Conservation (phyloP, 1,139 yeast genomes). For the Arxiozyma heterogenica region DNA sequence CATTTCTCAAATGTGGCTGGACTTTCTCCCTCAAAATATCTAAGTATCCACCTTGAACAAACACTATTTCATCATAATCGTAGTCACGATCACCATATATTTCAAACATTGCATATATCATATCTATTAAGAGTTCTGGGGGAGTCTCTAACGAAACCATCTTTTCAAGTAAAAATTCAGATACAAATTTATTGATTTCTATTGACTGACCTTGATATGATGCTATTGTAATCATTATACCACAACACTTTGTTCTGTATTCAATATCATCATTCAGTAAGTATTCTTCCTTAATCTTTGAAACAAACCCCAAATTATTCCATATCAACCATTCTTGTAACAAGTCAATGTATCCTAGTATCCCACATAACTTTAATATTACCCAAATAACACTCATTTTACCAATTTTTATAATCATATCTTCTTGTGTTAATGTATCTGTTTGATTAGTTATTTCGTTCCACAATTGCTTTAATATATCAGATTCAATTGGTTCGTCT, state of each 20-base stretch:
- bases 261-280: conserved; percentile 18
- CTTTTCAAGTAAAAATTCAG: conserved; percentile 38
- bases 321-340: conserved; percentile 16
- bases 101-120: conserved; percentile 61
- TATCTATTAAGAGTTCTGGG: conserved; percentile 39
- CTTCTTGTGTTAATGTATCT: conserved; percentile 27
- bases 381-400: conserved; percentile 59
- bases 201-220: conserved; percentile 37
- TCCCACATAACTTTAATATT: conserved; percentile 34
- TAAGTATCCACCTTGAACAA: conserved; percentile 48
- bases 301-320: conserved; percentile 17
- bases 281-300: conserved; percentile 22
- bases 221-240: conserved; percentile 52
- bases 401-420: conserved; percentile 37
- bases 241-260: conserved; percentile 29
- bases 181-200: conserved; percentile 39
- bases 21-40: conserved; percentile 37
- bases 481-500: conserved; percentile 8
- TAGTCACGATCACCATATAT: conserved; percentile 68
- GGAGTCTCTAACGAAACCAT: conserved; percentile 25
- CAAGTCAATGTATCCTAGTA: conserved; percentile 10
- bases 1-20: conserved; percentile 40
- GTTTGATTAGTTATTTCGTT: conserved; percentile 3
- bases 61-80: conserved; percentile 59
- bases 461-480: conserved; percentile 6